Conservation (phyloP, 345 rosid species). For the Citrus inodora region DNA sequence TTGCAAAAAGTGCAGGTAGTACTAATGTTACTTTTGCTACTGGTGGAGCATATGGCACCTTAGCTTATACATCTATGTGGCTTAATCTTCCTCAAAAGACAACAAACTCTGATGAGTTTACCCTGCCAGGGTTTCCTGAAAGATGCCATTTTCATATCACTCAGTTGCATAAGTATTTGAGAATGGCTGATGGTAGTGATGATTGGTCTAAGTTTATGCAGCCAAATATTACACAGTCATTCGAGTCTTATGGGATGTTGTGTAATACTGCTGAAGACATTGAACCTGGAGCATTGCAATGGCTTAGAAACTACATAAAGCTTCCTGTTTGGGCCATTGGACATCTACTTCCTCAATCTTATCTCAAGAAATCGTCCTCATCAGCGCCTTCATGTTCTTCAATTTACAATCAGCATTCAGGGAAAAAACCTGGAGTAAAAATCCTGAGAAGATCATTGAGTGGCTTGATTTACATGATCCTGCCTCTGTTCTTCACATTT, state of each 20-base stretch:
- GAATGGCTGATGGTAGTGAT: conserved; percentile 40
- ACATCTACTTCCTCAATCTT: conserved; percentile 37
- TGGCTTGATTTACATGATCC: conserved; percentile 32
- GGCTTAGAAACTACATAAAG: conserved; percentile 26
- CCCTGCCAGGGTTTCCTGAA: conserved; percentile 44
- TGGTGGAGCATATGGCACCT: conserved; percentile 37
- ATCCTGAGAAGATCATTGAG: conserved; percentile 30
- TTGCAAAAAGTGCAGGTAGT: conserved; percentile 28
- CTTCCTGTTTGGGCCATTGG: conserved; percentile 43
- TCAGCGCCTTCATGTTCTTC: not conserved
- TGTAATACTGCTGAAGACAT: conserved; percentile 42
- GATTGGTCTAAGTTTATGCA: conserved; percentile 41
- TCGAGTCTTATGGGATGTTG: conserved; percentile 33
- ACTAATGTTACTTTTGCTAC: conserved; percentile 29
- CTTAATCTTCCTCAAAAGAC: conserved; percentile 40
- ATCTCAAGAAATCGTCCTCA: conserved; percentile 1
- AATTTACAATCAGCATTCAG: conserved; percentile 10
- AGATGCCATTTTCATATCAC: conserved; percentile 33
- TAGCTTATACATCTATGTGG: conserved; percentile 43
- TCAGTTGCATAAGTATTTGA: conserved; percentile 27
- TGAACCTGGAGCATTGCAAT: conserved; percentile 31
- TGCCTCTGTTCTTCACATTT: conserved; percentile 40
- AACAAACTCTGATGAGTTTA: conserved; percentile 28
- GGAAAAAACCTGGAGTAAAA: conserved; percentile 28
- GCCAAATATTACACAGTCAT: conserved; percentile 22